Percentiles rank a stretch among this genome's conserved stretches.
Conservation (phyloP, 768 basidiomycete genomes). For the Dioszegia crocea region DNA sequence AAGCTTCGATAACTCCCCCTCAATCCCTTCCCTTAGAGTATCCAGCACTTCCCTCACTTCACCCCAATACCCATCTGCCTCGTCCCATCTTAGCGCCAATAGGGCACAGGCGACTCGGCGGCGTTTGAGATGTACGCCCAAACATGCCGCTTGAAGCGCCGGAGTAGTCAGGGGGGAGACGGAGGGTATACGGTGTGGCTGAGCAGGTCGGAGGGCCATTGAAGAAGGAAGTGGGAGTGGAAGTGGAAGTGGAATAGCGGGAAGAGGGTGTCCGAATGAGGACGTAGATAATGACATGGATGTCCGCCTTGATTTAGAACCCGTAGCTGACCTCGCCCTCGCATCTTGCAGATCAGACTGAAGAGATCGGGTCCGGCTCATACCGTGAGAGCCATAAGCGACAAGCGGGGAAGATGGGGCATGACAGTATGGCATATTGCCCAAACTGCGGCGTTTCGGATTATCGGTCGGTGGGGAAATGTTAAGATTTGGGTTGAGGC, state of each 20-base stretch:
- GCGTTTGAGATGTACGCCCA: constrained; percentile 39
- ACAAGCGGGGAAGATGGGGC: not conserved
- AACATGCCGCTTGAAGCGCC: constrained; percentile 38
- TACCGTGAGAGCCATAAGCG: not conserved
- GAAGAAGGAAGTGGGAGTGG: not conserved
- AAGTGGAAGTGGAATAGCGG: too few relatives aligned
- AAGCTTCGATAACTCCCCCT: constrained; percentile 8
- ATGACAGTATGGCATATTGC: constrained; percentile 38
- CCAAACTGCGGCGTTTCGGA: constrained; percentile 34
- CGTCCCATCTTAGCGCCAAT: constrained; percentile 37
- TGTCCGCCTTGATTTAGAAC: constrained; percentile 6
- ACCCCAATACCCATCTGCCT: constrained; percentile 17
- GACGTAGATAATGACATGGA: not conserved
- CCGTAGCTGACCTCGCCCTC: constrained; percentile 20
- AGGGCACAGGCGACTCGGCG: constrained; percentile 42
- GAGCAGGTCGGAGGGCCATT: not conserved
- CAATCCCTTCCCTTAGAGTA: constrained; percentile 5
- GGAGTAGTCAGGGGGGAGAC: constrained; percentile 32
- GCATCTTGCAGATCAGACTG: constrained; percentile 28
- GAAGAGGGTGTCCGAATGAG: not conserved
- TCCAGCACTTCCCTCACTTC: constrained; percentile 9
- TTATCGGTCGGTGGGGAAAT: constrained; percentile 13
- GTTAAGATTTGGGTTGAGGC: too few relatives aligned
- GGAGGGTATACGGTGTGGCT: constrained; percentile 5
- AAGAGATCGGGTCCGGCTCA: constrained; percentile 9